Percentiles rank a stretch among this genome's conserved stretches.
Conservation (phyloP, 108 stramenopile genomes). For the Craspedostauros australis region DNA sequence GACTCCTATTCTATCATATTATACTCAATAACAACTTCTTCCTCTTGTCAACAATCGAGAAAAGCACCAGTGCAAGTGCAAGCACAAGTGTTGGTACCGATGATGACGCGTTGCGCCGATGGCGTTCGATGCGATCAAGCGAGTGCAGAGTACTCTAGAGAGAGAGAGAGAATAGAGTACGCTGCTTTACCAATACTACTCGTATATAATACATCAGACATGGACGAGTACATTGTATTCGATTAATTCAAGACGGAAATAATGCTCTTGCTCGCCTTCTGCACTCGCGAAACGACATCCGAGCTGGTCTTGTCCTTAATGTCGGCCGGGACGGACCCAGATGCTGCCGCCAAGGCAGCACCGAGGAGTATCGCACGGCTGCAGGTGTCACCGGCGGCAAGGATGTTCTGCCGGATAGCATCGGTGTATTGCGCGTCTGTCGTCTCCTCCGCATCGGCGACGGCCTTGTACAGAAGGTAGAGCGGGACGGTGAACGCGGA, state of each 20-base stretch:
- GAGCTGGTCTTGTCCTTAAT: constrained; percentile 11
- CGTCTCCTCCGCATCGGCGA: constrained; percentile 6
- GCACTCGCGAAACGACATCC: constrained; percentile 5
- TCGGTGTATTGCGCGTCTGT: constrained; percentile 3
- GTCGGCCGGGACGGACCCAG: constrained; percentile 13
- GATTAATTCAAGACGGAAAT: constrained; percentile 12
- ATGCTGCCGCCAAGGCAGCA: constrained; percentile 8
- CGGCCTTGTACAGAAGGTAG: constrained; percentile 14
- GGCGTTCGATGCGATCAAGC: too few relatives aligned
- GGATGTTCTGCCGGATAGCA: constrained; percentile 10
- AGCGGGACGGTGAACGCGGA: constrained; percentile 7
- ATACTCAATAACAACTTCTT: too few relatives aligned
- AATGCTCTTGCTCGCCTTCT: constrained; percentile 9
- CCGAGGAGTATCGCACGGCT: constrained; percentile 7
- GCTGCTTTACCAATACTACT: too few relatives aligned
- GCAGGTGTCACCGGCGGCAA: constrained; percentile 9
- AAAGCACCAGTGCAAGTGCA: too few relatives aligned
- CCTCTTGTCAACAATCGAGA: too few relatives aligned
- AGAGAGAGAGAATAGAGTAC: too few relatives aligned
- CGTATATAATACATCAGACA: too few relatives aligned
- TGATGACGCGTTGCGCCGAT: too few relatives aligned
- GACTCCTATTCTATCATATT: too few relatives aligned
- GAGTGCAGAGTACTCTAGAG: too few relatives aligned
- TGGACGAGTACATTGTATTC: too few relatives aligned
- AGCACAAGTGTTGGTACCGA: too few relatives aligned